Conservation (phyloP, 1,284 basidiomycete genomes). For the Malassezia yamatoensis region DNA sequence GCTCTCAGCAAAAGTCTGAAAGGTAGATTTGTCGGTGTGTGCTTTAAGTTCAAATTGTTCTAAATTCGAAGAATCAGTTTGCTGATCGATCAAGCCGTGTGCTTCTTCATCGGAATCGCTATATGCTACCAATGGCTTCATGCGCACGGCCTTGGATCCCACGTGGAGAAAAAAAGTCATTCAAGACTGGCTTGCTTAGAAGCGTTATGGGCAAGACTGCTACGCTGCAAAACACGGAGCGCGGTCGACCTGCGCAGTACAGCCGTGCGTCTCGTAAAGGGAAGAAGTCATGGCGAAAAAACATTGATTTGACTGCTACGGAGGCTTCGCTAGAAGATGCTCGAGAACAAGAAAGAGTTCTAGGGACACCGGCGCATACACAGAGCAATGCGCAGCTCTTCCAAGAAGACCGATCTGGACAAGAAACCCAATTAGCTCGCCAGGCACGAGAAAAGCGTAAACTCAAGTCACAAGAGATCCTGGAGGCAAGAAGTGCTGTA, state of each 20-base stretch:
- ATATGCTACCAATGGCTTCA: constrained; percentile 5
- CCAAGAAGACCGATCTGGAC: constrained; percentile 50
- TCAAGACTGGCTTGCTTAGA: neutral
- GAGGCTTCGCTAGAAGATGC: constrained; percentile 32
- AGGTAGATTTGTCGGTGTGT: too few species aligned
- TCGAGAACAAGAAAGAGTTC: constrained; percentile 20
- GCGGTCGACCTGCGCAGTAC: constrained; percentile 34
- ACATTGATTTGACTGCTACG: constrained; percentile 48
- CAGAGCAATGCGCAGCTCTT: constrained; percentile 17
- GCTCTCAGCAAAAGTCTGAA: too few species aligned
- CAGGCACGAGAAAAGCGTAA: constrained; percentile 50
- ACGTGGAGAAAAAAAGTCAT: constrained; percentile 8
- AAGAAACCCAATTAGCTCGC: constrained; percentile 23
- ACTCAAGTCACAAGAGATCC: constrained; percentile 69
- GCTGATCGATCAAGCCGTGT: too few species aligned
- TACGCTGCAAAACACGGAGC: neutral
- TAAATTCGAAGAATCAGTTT: too few species aligned
- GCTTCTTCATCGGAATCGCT: constrained; percentile 16
- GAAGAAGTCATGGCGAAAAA: constrained; percentile 85
- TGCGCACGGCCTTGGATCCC: constrained; percentile 12
- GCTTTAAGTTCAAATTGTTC: too few species aligned
- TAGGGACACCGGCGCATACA: constrained; percentile 8
- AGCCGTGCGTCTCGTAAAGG: constrained; percentile 71
- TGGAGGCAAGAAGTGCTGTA: constrained; percentile 70
- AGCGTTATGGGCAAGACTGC: constrained; percentile 4